Base-by-base conservation (phyloP, 2,329 filamentous ascomycete genomes). In the Akanthomyces uredinophilus region DNA sequence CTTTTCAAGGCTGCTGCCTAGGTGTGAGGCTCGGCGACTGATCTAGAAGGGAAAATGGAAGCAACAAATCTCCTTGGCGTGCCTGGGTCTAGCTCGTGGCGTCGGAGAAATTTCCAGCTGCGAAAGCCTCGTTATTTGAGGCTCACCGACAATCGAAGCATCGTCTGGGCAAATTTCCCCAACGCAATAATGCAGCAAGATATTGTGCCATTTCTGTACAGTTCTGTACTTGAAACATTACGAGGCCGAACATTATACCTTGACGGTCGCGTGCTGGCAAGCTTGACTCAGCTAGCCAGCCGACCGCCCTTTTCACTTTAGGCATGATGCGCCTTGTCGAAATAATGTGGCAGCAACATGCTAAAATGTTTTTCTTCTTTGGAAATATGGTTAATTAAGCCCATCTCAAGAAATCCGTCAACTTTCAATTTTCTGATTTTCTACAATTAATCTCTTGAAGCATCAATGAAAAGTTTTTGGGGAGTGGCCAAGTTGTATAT, bases 101-200 rank as follows among this genome's bases (percentile, higher is more conserved):
- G 44, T 32, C 54, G 32, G 54, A 37, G 54, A 47, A 57, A 49
- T 32, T 47, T 29, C 24, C 41, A 57, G 54, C 54, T 39, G 32
- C 32, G 16, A 16, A 32, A 24, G 54, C 27, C 43, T 20, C 49
- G 29, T 49, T 39, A 22, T 35, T 46, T 35, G 41, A 2, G 41
- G 54, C 27, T 56, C 41, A 35, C 41, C n/a, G 27, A 43, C 52
- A 55, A 41, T 43, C 52, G 18, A 10, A n/a, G 18, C 11, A 20
- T 32, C 10, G 6, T 18, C 18, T 49, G 6, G 20, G 52, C 1
- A 20, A 14, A 29, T 18, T 29, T 13, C 13, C 5, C 20, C 8
- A 7, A n/a, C 4, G 16, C 18, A 27, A 47, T 27, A 47, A 7
- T 27, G 44, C 44, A 47, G 24, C 13, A 24, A 27, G 2, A 37